These are phyloP conservation scores for Phytophthora pisi DNA, from an alignment of 352 stramenopile species.

Conservation along the genomic window DNA sequence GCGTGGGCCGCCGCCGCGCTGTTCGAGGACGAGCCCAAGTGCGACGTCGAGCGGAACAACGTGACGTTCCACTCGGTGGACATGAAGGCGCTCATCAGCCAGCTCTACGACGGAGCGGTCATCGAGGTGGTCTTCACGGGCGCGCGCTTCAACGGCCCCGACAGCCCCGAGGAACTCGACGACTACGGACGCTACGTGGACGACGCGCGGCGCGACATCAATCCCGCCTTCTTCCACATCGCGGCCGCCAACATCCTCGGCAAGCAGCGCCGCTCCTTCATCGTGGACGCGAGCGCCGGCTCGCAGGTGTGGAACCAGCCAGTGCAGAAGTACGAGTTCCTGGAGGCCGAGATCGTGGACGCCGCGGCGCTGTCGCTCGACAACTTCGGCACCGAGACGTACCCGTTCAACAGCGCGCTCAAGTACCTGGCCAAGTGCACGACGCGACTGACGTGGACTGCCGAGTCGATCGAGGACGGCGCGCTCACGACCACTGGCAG, in stretches of 20 bases:
- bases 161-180: slow-evolving; percentile 36
- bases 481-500: slow-evolving; percentile 34
- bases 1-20: slow-evolving; percentile 50
- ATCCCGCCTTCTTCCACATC: slow-evolving; percentile 55
- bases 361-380: slow-evolving; percentile 28
- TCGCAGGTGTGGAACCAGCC: slow-evolving; percentile 67
- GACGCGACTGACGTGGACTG: slow-evolving; percentile 51
- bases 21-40: slow-evolving; percentile 48
- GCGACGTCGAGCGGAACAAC: slow-evolving; percentile 49
- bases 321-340: slow-evolving; percentile 50
- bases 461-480: slow-evolving; percentile 48
- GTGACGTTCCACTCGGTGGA: slow-evolving; percentile 57
- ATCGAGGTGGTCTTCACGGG: slow-evolving; percentile 51
- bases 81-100: slow-evolving; percentile 54
- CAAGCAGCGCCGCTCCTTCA: slow-evolving; percentile 45
- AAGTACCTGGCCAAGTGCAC: slow-evolving; percentile 50
- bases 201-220: slow-evolving; percentile 47
- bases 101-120: slow-evolving; percentile 46
- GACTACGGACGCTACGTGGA: slow-evolving; percentile 58
- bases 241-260: slow-evolving; percentile 54
- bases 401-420: slow-evolving; percentile 55
- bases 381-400: slow-evolving; percentile 44
- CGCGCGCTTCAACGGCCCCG: slow-evolving; percentile 41
- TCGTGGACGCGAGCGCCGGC: slow-evolving; percentile 49
- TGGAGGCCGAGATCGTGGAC: slow-evolving; percentile 37